Conservation (phyloP, 2,329 filamentous ascomycete genomes). For the Fusarium subtropicale region DNA sequence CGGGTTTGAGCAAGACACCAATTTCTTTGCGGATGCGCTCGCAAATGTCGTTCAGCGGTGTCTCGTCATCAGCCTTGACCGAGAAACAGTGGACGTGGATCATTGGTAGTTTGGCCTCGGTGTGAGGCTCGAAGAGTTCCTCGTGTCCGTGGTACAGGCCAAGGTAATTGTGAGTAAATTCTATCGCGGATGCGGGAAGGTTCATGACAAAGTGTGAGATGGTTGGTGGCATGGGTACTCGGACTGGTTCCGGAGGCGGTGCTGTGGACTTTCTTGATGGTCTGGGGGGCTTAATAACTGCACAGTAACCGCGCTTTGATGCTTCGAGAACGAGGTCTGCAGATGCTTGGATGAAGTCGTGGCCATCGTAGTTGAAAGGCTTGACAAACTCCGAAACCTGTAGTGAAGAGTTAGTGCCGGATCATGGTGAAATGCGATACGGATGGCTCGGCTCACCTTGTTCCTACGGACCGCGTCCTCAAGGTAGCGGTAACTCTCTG, state of each 20-base stretch:
- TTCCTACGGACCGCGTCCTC: constrained; percentile 77
- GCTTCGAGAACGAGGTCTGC: constrained; percentile 69
- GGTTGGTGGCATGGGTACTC: constrained; percentile 72
- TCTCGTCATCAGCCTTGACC: constrained; percentile 80
- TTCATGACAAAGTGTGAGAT: constrained; percentile 99
- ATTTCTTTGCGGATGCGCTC: constrained; percentile 56
- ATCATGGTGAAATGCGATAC: not conserved
- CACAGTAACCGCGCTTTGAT: constrained; percentile 63
- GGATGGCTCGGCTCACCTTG: constrained; percentile 68
- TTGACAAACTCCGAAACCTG: constrained; percentile 76
- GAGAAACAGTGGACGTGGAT: constrained; percentile 97
- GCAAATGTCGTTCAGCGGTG: constrained; percentile 65
- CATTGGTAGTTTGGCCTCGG: constrained; percentile 74
- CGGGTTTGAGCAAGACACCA: constrained; percentile 56
- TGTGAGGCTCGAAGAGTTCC: constrained; percentile 71
- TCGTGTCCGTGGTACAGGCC: constrained; percentile 83
- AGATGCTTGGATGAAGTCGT: constrained; percentile 79
- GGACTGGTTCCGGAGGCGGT: constrained; percentile 53
- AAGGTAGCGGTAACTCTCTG: constrained; percentile 82
- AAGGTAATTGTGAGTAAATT: constrained; percentile 75
- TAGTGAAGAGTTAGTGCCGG: constrained; percentile 18
- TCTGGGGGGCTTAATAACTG: constrained; percentile 60
- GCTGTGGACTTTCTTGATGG: constrained; percentile 54
- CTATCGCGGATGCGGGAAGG: constrained; percentile 87
- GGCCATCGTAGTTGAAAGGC: constrained; percentile 84